phyloP scores from a whole-genome alignment of 805 yeast genomes.

The Metschnikowia lochheadii region DNA sequence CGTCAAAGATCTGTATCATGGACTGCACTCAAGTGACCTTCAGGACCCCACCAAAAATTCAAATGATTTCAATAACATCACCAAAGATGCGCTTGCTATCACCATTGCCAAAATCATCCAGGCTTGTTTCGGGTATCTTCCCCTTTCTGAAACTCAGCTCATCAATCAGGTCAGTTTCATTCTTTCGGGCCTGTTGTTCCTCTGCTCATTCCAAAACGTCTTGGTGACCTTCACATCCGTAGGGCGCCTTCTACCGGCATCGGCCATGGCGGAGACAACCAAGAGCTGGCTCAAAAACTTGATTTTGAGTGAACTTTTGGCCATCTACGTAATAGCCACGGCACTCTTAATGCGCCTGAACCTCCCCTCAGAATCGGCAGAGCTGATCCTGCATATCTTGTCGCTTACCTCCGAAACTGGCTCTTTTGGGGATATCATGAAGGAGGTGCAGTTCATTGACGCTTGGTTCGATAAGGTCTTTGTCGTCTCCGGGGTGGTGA shows the following conservation, averaged over 20 bases:
- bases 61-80: constrained; percentile 12
- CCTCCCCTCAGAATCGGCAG: constrained; percentile 42
- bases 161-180: constrained; percentile 46
- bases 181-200: constrained; percentile 55
- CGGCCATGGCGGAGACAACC: constrained; percentile 11
- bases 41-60: background rate
- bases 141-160: constrained; percentile 37
- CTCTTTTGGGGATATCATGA: constrained; percentile 20
- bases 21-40: too few species aligned
- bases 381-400: constrained; percentile 36
- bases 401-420: constrained; percentile 23
- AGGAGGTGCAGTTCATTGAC: constrained; percentile 46
- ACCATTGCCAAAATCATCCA: constrained; percentile 42
- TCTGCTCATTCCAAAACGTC: constrained; percentile 64
- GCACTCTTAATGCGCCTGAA: constrained; percentile 47
- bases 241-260: constrained; percentile 27
- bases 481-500: constrained; percentile 38
- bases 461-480: constrained; percentile 51
- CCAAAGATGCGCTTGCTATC: constrained; percentile 46
- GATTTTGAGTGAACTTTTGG: constrained; percentile 42
- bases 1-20: too few species aligned
- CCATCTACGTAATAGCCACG: constrained; percentile 50
- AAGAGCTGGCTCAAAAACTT: constrained; percentile 35
- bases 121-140: constrained; percentile 22
- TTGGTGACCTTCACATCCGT: constrained; percentile 56